phyloP scores from a whole-genome alignment of 345 rosid genomes.

The Cardamine chenopodiifolia region DNA sequence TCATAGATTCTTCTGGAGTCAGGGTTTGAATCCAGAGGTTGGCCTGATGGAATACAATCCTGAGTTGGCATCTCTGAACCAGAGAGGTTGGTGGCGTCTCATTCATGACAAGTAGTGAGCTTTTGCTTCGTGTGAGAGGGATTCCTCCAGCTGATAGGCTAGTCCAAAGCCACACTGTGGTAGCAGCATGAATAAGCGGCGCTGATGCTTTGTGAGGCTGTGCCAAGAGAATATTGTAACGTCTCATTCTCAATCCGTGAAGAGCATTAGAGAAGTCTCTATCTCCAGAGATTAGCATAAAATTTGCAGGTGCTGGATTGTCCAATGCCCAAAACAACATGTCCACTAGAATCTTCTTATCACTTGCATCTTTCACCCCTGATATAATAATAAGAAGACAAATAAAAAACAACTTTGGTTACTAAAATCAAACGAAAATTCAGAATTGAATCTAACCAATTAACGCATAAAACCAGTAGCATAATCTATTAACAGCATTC shows the following conservation, averaged over 20 bases:
- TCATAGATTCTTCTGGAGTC: slow-evolving; percentile 48
- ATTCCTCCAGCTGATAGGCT: slow-evolving; percentile 69
- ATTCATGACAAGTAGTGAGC: slow-evolving; percentile 46
- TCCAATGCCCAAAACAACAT: slow-evolving; percentile 96
- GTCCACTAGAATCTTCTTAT: slow-evolving; percentile 93
- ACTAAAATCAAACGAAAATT: neutral
- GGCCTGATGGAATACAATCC: slow-evolving; percentile 45
- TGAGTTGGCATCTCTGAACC: slow-evolving; percentile 36
- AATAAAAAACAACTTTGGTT: neutral
- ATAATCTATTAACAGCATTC: neutral
- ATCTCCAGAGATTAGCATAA: slow-evolving; percentile 83
- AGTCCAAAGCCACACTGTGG: slow-evolving; percentile 86
- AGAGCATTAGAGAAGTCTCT: slow-evolving; percentile 94
- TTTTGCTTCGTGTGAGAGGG: slow-evolving; percentile 57
- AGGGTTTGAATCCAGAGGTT: slow-evolving; percentile 42
- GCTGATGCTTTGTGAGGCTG: slow-evolving; percentile 78
- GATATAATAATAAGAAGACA: too few species aligned
- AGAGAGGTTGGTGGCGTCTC: slow-evolving; percentile 18
- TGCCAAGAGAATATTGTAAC: slow-evolving; percentile 87
- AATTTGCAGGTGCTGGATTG: slow-evolving; percentile 89
- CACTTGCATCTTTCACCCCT: slow-evolving; percentile 98
- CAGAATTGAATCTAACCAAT: neutral
- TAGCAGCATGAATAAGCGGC: slow-evolving; percentile 82
- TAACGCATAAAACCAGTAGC: neutral
- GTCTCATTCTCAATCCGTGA: slow-evolving; percentile 85